Base-by-base conservation (phyloP, 2,329 filamentous ascomycete species). In the Proliferodiscus dingleyae region DNA sequence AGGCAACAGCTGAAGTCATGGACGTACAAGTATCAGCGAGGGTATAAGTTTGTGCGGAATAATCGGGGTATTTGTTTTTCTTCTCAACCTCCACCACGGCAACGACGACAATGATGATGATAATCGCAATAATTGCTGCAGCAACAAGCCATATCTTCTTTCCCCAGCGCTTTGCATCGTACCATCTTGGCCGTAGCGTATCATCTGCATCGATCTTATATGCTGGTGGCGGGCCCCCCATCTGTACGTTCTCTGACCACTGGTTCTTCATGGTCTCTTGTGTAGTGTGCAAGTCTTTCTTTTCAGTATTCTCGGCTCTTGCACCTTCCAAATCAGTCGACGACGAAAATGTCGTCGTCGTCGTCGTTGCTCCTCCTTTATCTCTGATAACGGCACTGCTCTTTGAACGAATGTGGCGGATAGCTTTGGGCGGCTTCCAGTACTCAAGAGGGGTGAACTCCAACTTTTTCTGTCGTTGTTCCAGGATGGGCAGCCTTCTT, bases 141-240 rank as follows among this genome's bases (percentile, higher is more conserved):
- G 74, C 57, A 26, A 69, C 63, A 18, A 69, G 59, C 72, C 74
- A 81, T 9, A 65, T 68, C 47, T 69, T 72, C 58, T 73, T 72
- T 32, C 71, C 65, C 80, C 79, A 83, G 37, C 68, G 68, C 40
- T 67, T 67, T 0, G 73, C 71, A 50, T 80, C 68, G 61, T 71
- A 78, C 66, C 64, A 66, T 15, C 39, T 41, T 11, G 51, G 52
- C 9, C 41, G 30, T 19, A 50, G 41, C 5, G 49, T 49, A 38
- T 45, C 50, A 3, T 51, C 44, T n/a, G 37, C 23, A 37, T 60
- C 47, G 15, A 55, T 13, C 37, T 56, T 48, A 45, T 59, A 55
- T 30, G 43, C 40, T 16, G 52, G 51, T 5, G 53, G 53, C 18
- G 48, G 41, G 21, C n/a, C n/a, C n/a, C 39, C 53, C 24, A 45